Conservation (phyloP, 2,329 filamentous ascomycete genomes). For the Colletotrichum phormii region DNA sequence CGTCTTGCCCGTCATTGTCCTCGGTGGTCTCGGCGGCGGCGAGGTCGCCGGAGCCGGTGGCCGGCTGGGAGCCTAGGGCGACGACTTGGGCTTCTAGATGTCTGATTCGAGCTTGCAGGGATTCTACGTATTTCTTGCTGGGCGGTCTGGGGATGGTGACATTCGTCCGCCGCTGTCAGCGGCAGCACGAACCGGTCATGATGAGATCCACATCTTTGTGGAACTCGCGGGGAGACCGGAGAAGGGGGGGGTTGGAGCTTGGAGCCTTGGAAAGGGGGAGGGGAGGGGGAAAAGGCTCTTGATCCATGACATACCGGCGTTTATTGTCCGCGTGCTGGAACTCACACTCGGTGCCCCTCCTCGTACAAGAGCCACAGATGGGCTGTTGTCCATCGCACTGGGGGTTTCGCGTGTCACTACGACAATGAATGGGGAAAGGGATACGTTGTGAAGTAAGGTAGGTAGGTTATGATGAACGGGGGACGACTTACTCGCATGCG, state of each 20-base stretch:
- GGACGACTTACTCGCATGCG: constrained; percentile 32
- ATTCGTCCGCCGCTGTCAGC: background rate
- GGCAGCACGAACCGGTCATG: background rate
- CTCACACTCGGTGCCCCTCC: constrained; percentile 26
- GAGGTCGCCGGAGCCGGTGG: background rate
- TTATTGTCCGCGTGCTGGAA: constrained; percentile 35
- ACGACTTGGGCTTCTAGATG: constrained; percentile 36
- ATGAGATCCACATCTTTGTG: background rate
- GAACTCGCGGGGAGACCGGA: background rate
- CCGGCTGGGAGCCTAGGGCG: constrained; percentile 5
- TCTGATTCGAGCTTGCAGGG: constrained; percentile 38
- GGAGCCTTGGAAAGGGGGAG: background rate
- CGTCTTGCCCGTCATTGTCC: background rate
- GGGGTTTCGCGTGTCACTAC: background rate
- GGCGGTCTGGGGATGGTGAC: constrained; percentile 35
- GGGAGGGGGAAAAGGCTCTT: background rate
- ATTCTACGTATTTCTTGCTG: constrained; percentile 42
- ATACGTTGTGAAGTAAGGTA: background rate
- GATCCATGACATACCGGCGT: constrained; percentile 16
- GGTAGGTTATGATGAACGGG: too few species aligned
- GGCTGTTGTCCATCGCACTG: constrained; percentile 36
- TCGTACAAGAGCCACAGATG: constrained; percentile 29
- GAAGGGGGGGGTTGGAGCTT: background rate
- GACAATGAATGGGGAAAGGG: background rate
- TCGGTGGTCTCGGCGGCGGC: constrained; percentile 1